phyloP scores from a whole-genome alignment of 192 early-diverging fungal species.

The Spizellomyces punctatus region DNA sequence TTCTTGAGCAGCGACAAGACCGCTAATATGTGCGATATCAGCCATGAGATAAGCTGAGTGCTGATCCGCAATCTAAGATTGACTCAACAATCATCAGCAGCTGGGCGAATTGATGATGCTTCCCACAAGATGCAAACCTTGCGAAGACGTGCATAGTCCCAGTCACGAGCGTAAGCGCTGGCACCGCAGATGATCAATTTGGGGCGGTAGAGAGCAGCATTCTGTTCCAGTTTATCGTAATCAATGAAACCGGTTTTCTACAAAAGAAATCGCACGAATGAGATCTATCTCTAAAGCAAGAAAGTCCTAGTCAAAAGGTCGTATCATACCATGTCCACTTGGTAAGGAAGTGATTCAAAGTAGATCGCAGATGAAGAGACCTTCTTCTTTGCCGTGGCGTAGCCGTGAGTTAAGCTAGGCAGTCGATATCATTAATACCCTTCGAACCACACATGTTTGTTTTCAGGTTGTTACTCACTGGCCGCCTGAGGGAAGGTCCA shows the following conservation, averaged over 20 bases:
- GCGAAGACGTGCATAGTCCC: conserved; percentile 96
- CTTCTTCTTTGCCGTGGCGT: conserved; percentile 99
- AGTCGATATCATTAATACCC: conserved; percentile 3
- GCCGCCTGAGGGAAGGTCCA: conserved; percentile 99
- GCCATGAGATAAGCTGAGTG: conserved; percentile 95
- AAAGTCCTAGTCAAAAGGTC: not conserved
- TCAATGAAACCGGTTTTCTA: conserved; percentile 84
- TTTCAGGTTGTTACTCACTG: conserved; percentile 48
- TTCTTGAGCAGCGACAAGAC: conserved; percentile 91
- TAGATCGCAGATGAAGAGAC: conserved; percentile 99
- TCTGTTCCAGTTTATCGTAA: conserved; percentile 92
- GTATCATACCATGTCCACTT: conserved; percentile 64
- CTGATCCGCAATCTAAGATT: conserved; percentile 79
- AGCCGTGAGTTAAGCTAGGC: conserved; percentile 89
- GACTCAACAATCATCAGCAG: conserved; percentile 5
- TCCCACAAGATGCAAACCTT: conserved; percentile 41
- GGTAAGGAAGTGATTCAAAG: conserved; percentile 99
- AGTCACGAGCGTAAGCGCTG: conserved; percentile 97
- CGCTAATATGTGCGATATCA: conserved; percentile 99
- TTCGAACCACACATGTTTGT: not conserved
- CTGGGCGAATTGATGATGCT: conserved; percentile 11
- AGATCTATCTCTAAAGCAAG: conserved; percentile 11
- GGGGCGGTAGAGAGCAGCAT: conserved; percentile 92
- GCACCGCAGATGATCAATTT: conserved; percentile 99
- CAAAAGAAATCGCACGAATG: not conserved